phyloP scores from a whole-genome alignment of 139 green algal species.

The Pleodorina starrii region DNA sequence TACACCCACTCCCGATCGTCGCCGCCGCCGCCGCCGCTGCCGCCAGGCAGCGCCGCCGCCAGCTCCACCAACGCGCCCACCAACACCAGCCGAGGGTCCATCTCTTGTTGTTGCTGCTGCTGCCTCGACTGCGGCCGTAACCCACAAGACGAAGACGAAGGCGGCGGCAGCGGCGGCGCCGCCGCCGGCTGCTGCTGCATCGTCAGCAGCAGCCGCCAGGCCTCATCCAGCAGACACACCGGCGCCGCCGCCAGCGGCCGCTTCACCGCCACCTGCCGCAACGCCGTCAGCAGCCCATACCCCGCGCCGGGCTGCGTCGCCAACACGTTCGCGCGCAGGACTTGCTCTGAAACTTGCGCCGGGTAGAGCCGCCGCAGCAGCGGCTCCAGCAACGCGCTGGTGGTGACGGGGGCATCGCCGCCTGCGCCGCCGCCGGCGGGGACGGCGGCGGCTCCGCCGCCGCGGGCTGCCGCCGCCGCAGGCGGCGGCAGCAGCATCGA shows the following conservation, averaged over 20 bases:
- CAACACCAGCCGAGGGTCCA: neutral
- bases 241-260: neutral
- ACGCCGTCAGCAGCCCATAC: neutral
- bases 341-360: neutral
- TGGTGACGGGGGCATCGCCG: neutral
- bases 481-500: neutral
- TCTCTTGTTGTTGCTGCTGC: neutral
- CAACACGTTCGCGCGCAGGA: neutral
- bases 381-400: neutral
- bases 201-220: neutral
- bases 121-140: neutral
- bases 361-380: neutral
- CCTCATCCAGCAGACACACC: constrained; percentile 1
- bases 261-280: neutral
- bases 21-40: neutral
- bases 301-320: neutral
- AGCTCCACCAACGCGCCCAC: constrained; percentile 1
- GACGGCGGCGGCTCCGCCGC: neutral
- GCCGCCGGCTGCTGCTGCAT: neutral
- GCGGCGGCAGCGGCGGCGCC: neutral
- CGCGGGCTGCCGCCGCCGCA: neutral
- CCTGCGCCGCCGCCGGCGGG: neutral
- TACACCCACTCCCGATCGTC: neutral
- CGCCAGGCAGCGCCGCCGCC: neutral
- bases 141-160: neutral